Percentiles rank a stretch among this genome's conserved stretches.
Evolutionary conservation across 768 basidiomycete species (phyloP).

Genomic region (Boletus patriciae): DNA sequence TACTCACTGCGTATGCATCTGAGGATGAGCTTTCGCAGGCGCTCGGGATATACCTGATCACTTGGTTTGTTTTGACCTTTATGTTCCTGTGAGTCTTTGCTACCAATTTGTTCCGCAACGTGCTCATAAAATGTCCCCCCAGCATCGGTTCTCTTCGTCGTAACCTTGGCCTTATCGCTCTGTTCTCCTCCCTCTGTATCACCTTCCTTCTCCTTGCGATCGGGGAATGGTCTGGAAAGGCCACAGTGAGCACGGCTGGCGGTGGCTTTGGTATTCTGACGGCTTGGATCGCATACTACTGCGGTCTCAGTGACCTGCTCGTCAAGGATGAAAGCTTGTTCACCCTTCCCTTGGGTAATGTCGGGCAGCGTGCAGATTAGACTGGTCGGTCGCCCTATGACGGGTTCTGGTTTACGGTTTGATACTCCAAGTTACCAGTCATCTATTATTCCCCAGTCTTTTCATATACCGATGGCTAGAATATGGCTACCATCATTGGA

Average conservation of each 20-base stretch:
- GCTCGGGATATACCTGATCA: constrained; percentile 69
- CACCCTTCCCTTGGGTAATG: constrained; percentile 39
- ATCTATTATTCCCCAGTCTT: constrained; percentile 12
- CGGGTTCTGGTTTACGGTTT: constrained; percentile 1
- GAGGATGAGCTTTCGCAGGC: constrained; percentile 50
- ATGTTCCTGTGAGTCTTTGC: constrained; percentile 54
- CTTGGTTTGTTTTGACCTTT: constrained; percentile 74
- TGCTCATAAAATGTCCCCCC: background rate
- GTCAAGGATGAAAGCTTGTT: constrained; percentile 40
- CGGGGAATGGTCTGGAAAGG: constrained; percentile 36
- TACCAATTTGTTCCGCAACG: background rate
- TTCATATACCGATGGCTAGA: background rate
- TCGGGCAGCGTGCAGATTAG: constrained; percentile 11
- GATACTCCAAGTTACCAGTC: background rate
- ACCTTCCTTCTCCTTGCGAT: constrained; percentile 51
- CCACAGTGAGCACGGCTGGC: constrained; percentile 36
- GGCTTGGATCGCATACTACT: constrained; percentile 48
- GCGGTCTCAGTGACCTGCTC: constrained; percentile 43
- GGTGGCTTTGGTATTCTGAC: constrained; percentile 48
- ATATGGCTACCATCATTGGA: background rate
- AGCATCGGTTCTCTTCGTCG: constrained; percentile 53
- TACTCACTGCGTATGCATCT: constrained; percentile 50
- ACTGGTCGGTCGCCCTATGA: background rate
- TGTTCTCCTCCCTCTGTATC: constrained; percentile 53
- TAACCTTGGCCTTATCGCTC: constrained; percentile 47